Evolutionary conservation across 2,329 filamentous ascomycete genomes (phyloP).

Genomic region (Tolypocladium nubicola): DNA sequence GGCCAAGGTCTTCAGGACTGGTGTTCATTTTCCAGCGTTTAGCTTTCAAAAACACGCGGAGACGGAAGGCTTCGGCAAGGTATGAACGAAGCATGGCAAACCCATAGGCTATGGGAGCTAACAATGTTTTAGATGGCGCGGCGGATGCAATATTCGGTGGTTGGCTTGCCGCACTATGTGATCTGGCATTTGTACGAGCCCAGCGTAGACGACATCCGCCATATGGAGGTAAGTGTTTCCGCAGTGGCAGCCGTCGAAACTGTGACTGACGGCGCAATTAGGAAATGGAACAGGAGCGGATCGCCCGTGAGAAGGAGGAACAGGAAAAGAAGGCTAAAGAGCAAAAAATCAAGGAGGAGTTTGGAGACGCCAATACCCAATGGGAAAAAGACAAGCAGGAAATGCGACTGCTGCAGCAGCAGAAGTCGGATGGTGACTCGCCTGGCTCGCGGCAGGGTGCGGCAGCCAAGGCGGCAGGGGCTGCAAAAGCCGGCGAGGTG

Average conservation of each 20-base stretch:
- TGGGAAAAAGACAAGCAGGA: constrained; percentile 86
- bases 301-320: constrained; percentile 64
- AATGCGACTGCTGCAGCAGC: constrained; percentile 44
- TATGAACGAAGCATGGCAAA: constrained; percentile 26
- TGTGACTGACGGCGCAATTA: constrained; percentile 21
- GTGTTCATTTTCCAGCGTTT: constrained; percentile 95
- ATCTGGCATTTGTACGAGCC: constrained; percentile 99
- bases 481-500: not conserved
- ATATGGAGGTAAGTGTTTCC: constrained; percentile 64
- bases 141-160: constrained; percentile 89
- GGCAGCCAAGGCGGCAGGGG: constrained; percentile 3
- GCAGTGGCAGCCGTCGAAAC: not conserved
- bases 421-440: constrained; percentile 1
- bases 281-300: constrained; percentile 88
- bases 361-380: constrained; percentile 64
- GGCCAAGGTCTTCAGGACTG: constrained; percentile 86
- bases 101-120: not conserved
- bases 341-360: constrained; percentile 62
- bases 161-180: constrained; percentile 92
- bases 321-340: constrained; percentile 64
- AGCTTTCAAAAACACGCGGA: constrained; percentile 98
- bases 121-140: constrained; percentile 68
- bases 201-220: constrained; percentile 91
- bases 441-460: constrained; percentile 1
- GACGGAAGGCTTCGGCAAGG: constrained; percentile 97